These are phyloP conservation scores for Boletus huronensis DNA, from an alignment of 768 basidiomycete species.

Conservation along the genomic window DNA sequence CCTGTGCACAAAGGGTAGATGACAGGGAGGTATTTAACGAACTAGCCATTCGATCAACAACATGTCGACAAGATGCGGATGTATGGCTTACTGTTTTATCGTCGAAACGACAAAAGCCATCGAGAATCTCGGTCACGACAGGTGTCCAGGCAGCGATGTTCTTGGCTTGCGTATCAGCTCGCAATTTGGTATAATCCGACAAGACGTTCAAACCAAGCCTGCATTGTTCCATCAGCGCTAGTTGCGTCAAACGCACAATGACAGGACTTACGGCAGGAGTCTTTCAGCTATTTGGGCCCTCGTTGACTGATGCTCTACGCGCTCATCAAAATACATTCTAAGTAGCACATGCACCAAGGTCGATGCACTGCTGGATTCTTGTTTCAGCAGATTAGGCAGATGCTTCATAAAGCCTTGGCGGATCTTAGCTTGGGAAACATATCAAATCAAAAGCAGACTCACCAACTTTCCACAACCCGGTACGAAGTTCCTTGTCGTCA, in stretches of 20 bases:
- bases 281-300: conserved; percentile 76
- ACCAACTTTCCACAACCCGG: conserved; percentile 99
- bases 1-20: conserved; percentile 91
- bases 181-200: conserved; percentile 86
- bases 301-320: conserved; percentile 83
- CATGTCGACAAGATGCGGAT: neutral
- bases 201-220: conserved; percentile 88
- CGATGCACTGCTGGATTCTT: conserved; percentile 95
- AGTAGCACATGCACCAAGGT: conserved; percentile 90
- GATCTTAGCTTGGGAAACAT: conserved; percentile 1
- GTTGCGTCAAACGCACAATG: neutral
- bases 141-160: conserved; percentile 98
- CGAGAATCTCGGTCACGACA: conserved; percentile 93
- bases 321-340: conserved; percentile 89
- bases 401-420: conserved; percentile 98
- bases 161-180: conserved; percentile 86
- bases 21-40: conserved; percentile 80
- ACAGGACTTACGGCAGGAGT: conserved; percentile 56
- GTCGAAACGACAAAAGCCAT: conserved; percentile 87
- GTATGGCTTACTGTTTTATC: conserved; percentile 76
- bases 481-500: conserved; percentile 95
- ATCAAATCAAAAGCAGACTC: conserved; percentile 35
- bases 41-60: conserved; percentile 47
- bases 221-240: conserved; percentile 7
- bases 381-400: conserved; percentile 93